These are phyloP conservation scores for Crithidia brevicula DNA, from an alignment of 208 protist species.

Conservation along the genomic window DNA sequence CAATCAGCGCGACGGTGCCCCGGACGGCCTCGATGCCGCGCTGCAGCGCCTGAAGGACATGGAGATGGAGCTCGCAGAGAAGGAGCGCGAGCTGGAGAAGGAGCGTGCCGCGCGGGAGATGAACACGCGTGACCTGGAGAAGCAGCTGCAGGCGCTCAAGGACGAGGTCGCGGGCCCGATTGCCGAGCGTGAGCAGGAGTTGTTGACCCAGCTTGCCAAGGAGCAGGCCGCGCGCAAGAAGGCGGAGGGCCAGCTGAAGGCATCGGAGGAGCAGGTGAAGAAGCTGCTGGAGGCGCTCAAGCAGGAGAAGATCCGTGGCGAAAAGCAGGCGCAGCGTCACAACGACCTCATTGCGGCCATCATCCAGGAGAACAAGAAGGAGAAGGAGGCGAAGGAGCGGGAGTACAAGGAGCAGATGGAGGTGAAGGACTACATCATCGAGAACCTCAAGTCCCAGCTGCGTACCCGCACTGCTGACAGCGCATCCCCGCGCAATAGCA, in stretches of 20 bases:
- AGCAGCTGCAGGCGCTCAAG: slow-evolving; percentile 38
- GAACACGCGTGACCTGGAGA: slow-evolving; percentile 41
- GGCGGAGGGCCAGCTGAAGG: slow-evolving; percentile 38
- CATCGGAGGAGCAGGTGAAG: slow-evolving; percentile 56
- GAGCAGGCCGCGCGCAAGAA: slow-evolving; percentile 52
- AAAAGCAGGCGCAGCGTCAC: slow-evolving; percentile 67
- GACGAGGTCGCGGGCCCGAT: slow-evolving; percentile 36
- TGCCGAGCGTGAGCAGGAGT: slow-evolving; percentile 49
- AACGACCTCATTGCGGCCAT: slow-evolving; percentile 87
- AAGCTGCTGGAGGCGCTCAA: slow-evolving; percentile 65
- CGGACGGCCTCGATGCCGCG: slow-evolving; percentile 65
- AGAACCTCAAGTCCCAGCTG: slow-evolving; percentile 73
- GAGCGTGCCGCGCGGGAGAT: slow-evolving; percentile 40
- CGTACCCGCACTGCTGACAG: slow-evolving; percentile 50
- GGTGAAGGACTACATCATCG: slow-evolving; percentile 81
- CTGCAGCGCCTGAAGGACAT: slow-evolving; percentile 59
- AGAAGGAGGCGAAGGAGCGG: slow-evolving; percentile 87
- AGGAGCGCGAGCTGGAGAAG: slow-evolving; percentile 50
- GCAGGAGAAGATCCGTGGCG: slow-evolving; percentile 58
- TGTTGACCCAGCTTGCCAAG: slow-evolving; percentile 52
- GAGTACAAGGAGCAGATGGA: slow-evolving; percentile 82
- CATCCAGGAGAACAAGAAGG: slow-evolving; percentile 84
- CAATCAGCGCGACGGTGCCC: slow-evolving; percentile 58
- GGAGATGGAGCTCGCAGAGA: slow-evolving; percentile 60
- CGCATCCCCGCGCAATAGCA: slow-evolving; percentile 32